These are phyloP conservation scores for Mycena haematopus DNA, from an alignment of 768 basidiomycete genomes.

Conservation along the genomic window DNA sequence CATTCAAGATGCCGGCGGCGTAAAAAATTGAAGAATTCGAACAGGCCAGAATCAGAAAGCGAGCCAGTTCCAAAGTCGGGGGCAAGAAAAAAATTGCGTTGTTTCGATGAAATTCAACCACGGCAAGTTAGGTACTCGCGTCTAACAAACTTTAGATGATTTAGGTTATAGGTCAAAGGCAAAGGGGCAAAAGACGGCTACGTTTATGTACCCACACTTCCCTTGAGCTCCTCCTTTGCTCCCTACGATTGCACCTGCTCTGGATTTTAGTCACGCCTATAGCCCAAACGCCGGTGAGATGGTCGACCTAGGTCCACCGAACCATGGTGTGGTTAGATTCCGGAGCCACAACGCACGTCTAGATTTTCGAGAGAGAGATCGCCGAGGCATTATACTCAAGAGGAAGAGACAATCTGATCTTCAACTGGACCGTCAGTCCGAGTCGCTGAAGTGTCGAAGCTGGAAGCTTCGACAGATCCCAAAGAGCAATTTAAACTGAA, in stretches of 20 bases:
- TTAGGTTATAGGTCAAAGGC: slow-evolving; percentile 20
- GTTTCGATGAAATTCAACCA: not conserved
- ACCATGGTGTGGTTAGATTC: not conserved
- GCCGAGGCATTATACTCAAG: not conserved
- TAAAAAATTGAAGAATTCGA: not conserved
- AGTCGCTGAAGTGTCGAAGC: too few relatives aligned
- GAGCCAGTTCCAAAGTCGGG: too few relatives aligned
- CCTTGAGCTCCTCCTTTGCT: not conserved
- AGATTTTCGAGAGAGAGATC: not conserved
- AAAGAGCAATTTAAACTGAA: too few relatives aligned
- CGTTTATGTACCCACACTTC: slow-evolving; percentile 9
- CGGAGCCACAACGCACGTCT: not conserved
- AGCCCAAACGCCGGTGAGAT: not conserved
- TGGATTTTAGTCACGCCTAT: not conserved
- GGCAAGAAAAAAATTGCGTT: not conserved
- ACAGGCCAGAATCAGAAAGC: not conserved
- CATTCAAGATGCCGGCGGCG: not conserved
- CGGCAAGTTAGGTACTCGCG: slow-evolving; percentile 14
- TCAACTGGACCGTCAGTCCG: too few relatives aligned
- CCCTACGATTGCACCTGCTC: not conserved
- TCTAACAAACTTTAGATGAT: slow-evolving; percentile 28
- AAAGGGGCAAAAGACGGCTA: slow-evolving; percentile 9
- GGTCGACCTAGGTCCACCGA: slow-evolving; percentile 14
- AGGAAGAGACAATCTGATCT: too few relatives aligned
- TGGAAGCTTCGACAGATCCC: too few relatives aligned